phyloP scores from a whole-genome alignment of 345 rosid species.

The Passiflora organensis region DNA sequence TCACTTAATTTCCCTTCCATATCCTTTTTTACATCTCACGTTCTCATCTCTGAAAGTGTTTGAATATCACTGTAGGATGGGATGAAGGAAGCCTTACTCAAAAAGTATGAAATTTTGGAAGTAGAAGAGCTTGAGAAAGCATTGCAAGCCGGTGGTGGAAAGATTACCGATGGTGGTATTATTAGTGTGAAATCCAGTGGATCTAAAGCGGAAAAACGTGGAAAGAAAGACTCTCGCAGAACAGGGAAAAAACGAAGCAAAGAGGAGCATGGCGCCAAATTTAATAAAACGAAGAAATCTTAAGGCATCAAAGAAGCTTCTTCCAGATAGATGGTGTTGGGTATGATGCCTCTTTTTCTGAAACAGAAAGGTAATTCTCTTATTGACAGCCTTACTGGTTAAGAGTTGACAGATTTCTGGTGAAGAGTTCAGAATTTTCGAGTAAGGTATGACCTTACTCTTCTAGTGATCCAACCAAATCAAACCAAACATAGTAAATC shows the following conservation, averaged over 20 bases:
- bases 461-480: too few relatives aligned
- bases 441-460: too few relatives aligned
- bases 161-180: conserved; percentile 51
- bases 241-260: conserved; percentile 52
- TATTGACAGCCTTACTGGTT: too few relatives aligned
- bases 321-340: too few relatives aligned
- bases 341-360: too few relatives aligned
- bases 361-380: too few relatives aligned
- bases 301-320: conserved; percentile 1
- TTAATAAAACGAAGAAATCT: conserved; percentile 52
- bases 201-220: conserved; percentile 31
- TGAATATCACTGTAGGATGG: conserved; percentile 42
- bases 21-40: background rate
- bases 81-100: conserved; percentile 64
- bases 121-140: conserved; percentile 60
- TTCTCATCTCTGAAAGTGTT: conserved; percentile 4
- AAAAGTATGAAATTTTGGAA: conserved; percentile 57
- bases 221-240: conserved; percentile 36
- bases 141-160: conserved; percentile 46
- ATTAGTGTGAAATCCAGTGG: conserved; percentile 56
- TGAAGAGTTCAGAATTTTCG: too few relatives aligned
- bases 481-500: too few relatives aligned
- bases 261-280: conserved; percentile 39
- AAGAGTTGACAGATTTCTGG: too few relatives aligned
- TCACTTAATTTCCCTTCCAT: background rate